Evolutionary conservation across 2,329 filamentous ascomycete genomes (phyloP), one percentile per base, ranked within the genome.

Genomic region (Orbilia blumenaviensis): DNA sequence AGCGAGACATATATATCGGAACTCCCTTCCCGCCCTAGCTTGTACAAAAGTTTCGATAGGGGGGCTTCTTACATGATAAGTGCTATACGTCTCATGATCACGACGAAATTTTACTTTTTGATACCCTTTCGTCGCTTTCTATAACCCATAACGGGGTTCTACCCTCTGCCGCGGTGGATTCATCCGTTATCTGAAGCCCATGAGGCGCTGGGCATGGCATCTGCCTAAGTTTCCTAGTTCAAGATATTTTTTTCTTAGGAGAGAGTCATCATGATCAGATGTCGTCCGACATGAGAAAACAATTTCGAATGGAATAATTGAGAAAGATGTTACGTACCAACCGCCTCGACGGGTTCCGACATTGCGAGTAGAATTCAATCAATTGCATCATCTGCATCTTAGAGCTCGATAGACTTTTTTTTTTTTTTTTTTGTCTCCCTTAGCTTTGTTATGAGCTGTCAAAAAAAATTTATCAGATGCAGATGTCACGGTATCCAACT

Each of bases 21-120:
- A 66, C 50, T 48, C 60, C 48, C 68, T 73, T 73, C 68, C 68
- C 56, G 29, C 41, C 68, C 48, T 50, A 38, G 60, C 60, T 41
- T 41, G 29, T 23, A 21, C 21, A 34, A 14, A 10, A 21, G 32
- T 66, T 44, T 56, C 23, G 10, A 18, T 52, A 38, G 9, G 38
- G 42, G 54, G 27, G 38, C 38, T 66, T 56, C 52, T 61, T 74
- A 63, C 68, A 42, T 42, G 46, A 46, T 23, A 56, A 50, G 42
- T 48, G 48, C 46, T 56, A 69, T 76, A 61, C 72, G 64, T 76
- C 72, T 58, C 64, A 68, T 76, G 72, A 76, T 69, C 64, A 62
- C 58, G 64, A 68, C 58, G 36, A 34, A 69, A 34, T 66, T 69
- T 68, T 69, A 48, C 21, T 25, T 58, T 56, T 25, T 29, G 25